Percentiles rank a stretch among this genome's conserved stretches.
These are phyloP conservation scores for Lachnellula cervina DNA, from an alignment of 2,329 filamentous ascomycete genomes.

Conservation along the genomic window DNA sequence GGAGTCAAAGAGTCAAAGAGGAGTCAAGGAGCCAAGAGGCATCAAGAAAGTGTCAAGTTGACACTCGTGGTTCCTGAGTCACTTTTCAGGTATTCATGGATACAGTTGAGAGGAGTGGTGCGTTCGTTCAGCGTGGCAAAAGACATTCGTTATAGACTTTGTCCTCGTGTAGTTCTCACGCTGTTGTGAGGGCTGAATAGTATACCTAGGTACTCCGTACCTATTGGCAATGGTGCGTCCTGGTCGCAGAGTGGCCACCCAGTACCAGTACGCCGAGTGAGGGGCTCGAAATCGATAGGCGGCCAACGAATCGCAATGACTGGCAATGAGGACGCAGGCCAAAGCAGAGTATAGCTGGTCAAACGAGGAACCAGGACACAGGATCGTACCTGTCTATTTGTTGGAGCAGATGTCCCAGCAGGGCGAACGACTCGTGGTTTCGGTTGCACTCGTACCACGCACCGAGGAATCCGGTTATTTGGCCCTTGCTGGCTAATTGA, in stretches of 20 bases:
- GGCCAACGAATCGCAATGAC: constrained; percentile 6
- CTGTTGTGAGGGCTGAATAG: constrained; percentile 2
- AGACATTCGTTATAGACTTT: not conserved
- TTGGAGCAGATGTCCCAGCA: not conserved
- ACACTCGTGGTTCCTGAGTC: not conserved
- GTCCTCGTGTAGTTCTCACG: not conserved
- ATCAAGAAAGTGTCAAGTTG: not conserved
- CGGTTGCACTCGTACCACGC: not conserved
- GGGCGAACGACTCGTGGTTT: not conserved
- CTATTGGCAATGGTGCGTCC: not conserved
- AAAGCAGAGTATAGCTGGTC: not conserved
- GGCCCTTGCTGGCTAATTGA: not conserved
- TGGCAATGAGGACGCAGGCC: not conserved
- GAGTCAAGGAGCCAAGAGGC: not conserved
- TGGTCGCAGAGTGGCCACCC: constrained; percentile 8
- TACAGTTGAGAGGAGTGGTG: not conserved
- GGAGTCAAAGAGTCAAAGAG: not conserved
- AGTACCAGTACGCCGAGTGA: not conserved
- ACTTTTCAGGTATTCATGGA: not conserved
- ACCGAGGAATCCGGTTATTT: not conserved
- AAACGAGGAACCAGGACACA: not conserved
- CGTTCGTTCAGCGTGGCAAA: constrained; percentile 12
- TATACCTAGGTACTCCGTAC: not conserved
- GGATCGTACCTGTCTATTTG: not conserved
- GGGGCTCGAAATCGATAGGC: not conserved